Percentiles rank a stretch among this genome's conserved stretches.
Evolutionary conservation across 768 basidiomycete species (phyloP).

Genomic region (Rhodotorula babjevae): DNA sequence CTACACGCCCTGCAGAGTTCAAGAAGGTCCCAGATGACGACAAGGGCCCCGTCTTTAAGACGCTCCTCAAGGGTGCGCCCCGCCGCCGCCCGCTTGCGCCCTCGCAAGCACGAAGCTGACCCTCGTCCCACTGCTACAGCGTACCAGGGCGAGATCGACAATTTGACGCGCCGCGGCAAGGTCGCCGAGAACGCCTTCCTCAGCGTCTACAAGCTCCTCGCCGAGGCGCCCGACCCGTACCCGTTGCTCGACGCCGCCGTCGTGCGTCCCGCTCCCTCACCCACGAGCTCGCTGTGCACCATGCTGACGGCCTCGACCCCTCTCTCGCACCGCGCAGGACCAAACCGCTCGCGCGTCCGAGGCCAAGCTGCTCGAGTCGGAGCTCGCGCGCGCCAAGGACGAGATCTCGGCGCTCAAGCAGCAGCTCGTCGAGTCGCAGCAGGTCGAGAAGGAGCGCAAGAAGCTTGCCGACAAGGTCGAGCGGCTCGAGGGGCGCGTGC

Average conservation of each 20-base stretch:
- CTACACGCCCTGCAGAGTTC: constrained; percentile 64
- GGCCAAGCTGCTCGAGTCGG: constrained; percentile 67
- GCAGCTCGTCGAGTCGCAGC: constrained; percentile 52
- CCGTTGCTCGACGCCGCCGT: constrained; percentile 92
- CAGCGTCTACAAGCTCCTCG: constrained; percentile 91
- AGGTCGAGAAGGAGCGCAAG: constrained; percentile 41
- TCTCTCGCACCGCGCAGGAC: too few relatives aligned
- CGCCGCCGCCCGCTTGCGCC: neutral
- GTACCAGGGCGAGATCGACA: constrained; percentile 95
- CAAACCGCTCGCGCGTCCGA: constrained; percentile 88
- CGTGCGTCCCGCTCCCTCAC: constrained; percentile 50
- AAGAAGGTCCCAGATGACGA: constrained; percentile 88
- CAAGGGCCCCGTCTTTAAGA: constrained; percentile 81
- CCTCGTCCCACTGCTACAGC: constrained; percentile 52
- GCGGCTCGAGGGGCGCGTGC: constrained; percentile 40
- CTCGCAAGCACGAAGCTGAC: neutral
- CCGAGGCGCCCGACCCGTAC: constrained; percentile 96
- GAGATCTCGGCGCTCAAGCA: constrained; percentile 76
- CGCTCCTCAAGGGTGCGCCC: constrained; percentile 70
- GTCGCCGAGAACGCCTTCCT: constrained; percentile 90
- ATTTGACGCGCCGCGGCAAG: constrained; percentile 85
- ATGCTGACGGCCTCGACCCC: too few relatives aligned
- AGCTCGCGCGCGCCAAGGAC: constrained; percentile 65
- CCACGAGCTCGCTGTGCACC: too few relatives aligned
- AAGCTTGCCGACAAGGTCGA: constrained; percentile 41